Conservation (phyloP, 2,329 filamentous ascomycete genomes). For the Hypoxylon sp. region DNA sequence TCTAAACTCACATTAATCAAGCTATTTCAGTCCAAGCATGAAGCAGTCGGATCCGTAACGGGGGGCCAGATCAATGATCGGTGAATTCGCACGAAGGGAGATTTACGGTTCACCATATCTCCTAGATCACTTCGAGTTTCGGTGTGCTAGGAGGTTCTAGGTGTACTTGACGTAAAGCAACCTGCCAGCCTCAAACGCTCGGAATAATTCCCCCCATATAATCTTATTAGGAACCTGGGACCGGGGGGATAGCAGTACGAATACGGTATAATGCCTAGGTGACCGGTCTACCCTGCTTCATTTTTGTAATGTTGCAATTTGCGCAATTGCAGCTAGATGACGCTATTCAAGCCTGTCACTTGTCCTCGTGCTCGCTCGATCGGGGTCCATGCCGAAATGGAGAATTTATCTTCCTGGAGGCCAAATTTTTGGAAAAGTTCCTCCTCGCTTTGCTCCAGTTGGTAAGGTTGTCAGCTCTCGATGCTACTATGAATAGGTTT, state of each 20-base stretch:
- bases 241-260: slow-evolving; percentile 5
- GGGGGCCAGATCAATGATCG: slow-evolving; percentile 14
- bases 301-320: slow-evolving; percentile 43
- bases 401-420: slow-evolving; percentile 19
- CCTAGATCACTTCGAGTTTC: slow-evolving; percentile 13
- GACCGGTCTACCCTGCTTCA: slow-evolving; percentile 24
- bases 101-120: slow-evolving; percentile 13
- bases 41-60: slow-evolving; percentile 11
- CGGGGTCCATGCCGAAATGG: slow-evolving; percentile 19
- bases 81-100: slow-evolving; percentile 16
- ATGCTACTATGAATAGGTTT: neutral
- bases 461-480: neutral
- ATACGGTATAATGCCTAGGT: slow-evolving; percentile 14
- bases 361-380: slow-evolving; percentile 25
- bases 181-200: slow-evolving; percentile 7
- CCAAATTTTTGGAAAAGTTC: slow-evolving; percentile 7
- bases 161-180: neutral
- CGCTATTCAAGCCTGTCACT: slow-evolving; percentile 30
- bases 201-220: slow-evolving; percentile 30
- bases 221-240: slow-evolving; percentile 17
- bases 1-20: slow-evolving; percentile 24
- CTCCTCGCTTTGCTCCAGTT: neutral
- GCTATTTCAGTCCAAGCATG: slow-evolving; percentile 27
- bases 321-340: slow-evolving; percentile 37
- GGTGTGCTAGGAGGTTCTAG: neutral